Conservation (phyloP, 768 basidiomycete genomes). For the Macrolepiota dolichaula region DNA sequence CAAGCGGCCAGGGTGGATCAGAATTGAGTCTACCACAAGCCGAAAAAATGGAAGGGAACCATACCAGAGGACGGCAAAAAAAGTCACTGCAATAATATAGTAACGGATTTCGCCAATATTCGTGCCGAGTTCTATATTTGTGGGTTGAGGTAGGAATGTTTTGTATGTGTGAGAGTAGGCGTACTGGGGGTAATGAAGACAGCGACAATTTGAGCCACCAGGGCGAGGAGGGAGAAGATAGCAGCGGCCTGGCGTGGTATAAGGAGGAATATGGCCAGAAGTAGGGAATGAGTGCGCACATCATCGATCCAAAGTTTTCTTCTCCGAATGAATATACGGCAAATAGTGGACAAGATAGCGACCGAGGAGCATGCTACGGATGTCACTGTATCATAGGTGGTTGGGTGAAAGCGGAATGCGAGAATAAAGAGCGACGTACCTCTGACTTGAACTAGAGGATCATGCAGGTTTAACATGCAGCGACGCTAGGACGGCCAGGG, state of each 20-base stretch:
- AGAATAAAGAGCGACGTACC: not conserved
- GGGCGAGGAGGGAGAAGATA: constrained; percentile 22
- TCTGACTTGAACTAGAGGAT: constrained; percentile 9
- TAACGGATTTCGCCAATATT: constrained; percentile 23
- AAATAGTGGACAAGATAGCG: constrained; percentile 27
- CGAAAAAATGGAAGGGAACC: not conserved
- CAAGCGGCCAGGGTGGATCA: not conserved
- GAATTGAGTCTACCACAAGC: not conserved
- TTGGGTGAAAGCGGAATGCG: not conserved
- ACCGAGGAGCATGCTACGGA: constrained; percentile 28
- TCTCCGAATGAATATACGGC: constrained; percentile 29
- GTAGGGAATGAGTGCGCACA: constrained; percentile 17
- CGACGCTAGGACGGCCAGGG: not conserved
- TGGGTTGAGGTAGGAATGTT: not conserved
- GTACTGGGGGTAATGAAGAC: constrained; percentile 26
- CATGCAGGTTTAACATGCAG: constrained; percentile 7
- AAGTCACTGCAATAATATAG: constrained; percentile 32
- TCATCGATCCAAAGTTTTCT: constrained; percentile 34
- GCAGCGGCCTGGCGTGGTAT: constrained; percentile 24
- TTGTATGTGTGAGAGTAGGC: not conserved
- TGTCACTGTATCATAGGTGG: constrained; percentile 21
- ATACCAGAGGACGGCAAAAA: constrained; percentile 39
- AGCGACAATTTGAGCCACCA: constrained; percentile 24
- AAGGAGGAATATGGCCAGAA: not conserved
- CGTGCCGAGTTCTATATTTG: constrained; percentile 2